These are phyloP conservation scores for Tephrocybe sp. DNA, from an alignment of 768 basidiomycete genomes.

Conservation along the genomic window DNA sequence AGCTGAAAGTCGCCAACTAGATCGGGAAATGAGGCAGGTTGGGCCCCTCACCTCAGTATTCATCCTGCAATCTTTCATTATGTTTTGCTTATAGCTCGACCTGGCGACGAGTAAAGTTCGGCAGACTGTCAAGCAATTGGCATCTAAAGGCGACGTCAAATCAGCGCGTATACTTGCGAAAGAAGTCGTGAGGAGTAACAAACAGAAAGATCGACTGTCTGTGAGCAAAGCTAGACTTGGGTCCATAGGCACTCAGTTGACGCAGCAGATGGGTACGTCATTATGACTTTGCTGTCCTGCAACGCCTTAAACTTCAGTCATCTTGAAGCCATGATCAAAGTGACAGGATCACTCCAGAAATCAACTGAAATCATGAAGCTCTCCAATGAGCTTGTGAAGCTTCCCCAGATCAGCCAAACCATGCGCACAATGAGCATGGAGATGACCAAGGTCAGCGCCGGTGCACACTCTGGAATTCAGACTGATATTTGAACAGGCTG, in stretches of 20 bases:
- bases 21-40: constrained; percentile 96
- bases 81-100: constrained; percentile 61
- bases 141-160: constrained; percentile 88
- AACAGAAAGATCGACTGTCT: constrained; percentile 90
- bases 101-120: constrained; percentile 78
- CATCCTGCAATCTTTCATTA: constrained; percentile 19
- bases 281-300: not conserved
- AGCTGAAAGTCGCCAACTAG: constrained; percentile 76
- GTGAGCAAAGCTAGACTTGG: constrained; percentile 92
- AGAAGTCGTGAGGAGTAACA: constrained; percentile 93
- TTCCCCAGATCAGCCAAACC: constrained; percentile 87
- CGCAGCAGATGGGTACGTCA: constrained; percentile 85
- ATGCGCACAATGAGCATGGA: constrained; percentile 99
- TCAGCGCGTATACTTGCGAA: constrained; percentile 89
- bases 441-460: constrained; percentile 85
- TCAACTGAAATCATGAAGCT: constrained; percentile 99
- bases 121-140: constrained; percentile 83
- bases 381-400: constrained; percentile 87
- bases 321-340: constrained; percentile 84
- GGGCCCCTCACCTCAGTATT: constrained; percentile 25
- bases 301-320: not conserved
- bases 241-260: constrained; percentile 86
- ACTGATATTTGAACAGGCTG: constrained; percentile 58
- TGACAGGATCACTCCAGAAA: constrained; percentile 96
- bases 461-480: not conserved